Conservation (phyloP, 305 asterid genomes). For the Lippia alba region DNA sequence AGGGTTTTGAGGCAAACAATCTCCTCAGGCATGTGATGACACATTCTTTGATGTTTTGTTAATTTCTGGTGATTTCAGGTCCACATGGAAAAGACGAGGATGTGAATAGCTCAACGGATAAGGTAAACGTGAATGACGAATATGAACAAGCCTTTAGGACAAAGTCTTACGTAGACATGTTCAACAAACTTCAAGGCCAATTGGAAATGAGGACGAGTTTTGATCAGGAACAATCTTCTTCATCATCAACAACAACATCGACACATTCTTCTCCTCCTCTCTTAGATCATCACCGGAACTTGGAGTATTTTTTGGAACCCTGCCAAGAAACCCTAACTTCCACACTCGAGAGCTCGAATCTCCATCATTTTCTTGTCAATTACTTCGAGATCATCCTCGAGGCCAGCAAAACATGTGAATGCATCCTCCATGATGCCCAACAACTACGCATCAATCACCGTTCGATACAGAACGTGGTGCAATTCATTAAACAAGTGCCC, state of each 20-base stretch:
- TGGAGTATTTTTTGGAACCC: slow-evolving; percentile 46
- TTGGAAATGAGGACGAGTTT: slow-evolving; percentile 38
- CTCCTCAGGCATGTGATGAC: not conserved
- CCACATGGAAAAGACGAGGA: slow-evolving; percentile 33
- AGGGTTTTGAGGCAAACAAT: not conserved
- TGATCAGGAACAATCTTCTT: slow-evolving; percentile 35
- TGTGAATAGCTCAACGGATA: slow-evolving; percentile 36
- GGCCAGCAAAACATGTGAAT: slow-evolving; percentile 65
- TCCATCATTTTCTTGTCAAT: slow-evolving; percentile 43
- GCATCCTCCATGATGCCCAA: slow-evolving; percentile 48
- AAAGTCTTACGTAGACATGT: slow-evolving; percentile 67
- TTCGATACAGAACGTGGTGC: slow-evolving; percentile 35
- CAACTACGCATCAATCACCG: slow-evolving; percentile 44
- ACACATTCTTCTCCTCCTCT: slow-evolving; percentile 29
- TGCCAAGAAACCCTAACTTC: slow-evolving; percentile 44
- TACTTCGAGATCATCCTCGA: slow-evolving; percentile 61
- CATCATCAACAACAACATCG: not conserved
- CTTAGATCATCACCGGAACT: slow-evolving; percentile 28
- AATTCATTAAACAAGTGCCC: slow-evolving; percentile 33
- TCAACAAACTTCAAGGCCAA: slow-evolving; percentile 51
- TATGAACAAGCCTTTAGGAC: slow-evolving; percentile 72
- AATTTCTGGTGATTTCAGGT: slow-evolving; percentile 41
- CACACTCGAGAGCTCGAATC: slow-evolving; percentile 34
- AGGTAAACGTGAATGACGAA: slow-evolving; percentile 58
- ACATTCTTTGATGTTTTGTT: slow-evolving; percentile 9